Percentiles rank a stretch among this genome's conserved stretches.
phyloP scores from a whole-genome alignment of 192 early-diverging fungal species.

The Coemansia erecta region DNA sequence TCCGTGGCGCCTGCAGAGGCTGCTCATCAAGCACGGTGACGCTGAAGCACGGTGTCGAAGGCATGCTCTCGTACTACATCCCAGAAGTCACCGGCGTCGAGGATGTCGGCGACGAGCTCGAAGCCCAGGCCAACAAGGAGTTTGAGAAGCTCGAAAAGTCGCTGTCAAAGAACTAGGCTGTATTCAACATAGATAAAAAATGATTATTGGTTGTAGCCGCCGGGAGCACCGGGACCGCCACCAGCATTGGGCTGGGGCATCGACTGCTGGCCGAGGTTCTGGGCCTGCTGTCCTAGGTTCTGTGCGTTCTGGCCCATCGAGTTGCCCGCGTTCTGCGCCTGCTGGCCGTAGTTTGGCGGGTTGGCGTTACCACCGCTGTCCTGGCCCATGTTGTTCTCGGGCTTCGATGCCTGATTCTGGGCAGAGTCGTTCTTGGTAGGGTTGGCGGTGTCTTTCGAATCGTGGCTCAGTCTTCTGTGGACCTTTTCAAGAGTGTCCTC shows the following conservation, averaged over 20 bases:
- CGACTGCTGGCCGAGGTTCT: constrained; percentile 14
- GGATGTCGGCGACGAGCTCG: constrained; percentile 85
- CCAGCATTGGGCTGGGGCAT: background rate
- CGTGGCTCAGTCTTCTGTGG: constrained; percentile 39
- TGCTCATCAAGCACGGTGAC: constrained; percentile 89
- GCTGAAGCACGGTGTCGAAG: constrained; percentile 98
- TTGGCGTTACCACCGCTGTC: background rate
- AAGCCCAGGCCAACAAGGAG: constrained; percentile 73
- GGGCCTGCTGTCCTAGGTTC: constrained; percentile 9
- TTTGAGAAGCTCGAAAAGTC: constrained; percentile 83
- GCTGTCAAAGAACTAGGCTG: background rate
- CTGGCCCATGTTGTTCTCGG: constrained; percentile 1
- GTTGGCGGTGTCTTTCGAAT: constrained; percentile 10
- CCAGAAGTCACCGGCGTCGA: constrained; percentile 88
- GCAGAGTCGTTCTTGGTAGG: constrained; percentile 6
- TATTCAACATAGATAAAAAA: background rate
- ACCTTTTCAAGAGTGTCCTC: constrained; percentile 35
- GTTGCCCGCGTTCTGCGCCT: constrained; percentile 16
- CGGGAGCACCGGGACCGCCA: background rate
- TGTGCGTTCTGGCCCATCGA: constrained; percentile 15
- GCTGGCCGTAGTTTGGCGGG: constrained; percentile 11
- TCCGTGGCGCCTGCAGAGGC: constrained; percentile 94
- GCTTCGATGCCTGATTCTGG: background rate
- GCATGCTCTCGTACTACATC: constrained; percentile 99
- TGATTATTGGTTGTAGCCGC: background rate